Evolutionary conservation across 257 asterid species (phyloP).

Genomic region (Scutellaria baicalensis): DNA sequence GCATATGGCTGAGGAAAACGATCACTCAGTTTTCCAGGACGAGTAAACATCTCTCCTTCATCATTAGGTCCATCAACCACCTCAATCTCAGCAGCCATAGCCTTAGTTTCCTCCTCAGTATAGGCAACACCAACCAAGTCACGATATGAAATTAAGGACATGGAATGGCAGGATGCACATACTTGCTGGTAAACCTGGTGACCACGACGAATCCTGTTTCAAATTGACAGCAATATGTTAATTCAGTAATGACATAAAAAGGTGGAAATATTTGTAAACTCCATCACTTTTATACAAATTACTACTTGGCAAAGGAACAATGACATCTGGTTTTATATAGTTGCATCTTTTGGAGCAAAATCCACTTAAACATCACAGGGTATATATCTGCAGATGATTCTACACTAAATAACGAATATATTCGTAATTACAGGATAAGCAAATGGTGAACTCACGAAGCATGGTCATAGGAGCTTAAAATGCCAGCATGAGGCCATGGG

Average conservation of each 20-base stretch:
- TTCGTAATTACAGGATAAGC: conserved; percentile 3
- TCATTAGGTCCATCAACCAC: conserved; percentile 92
- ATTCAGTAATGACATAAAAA: background rate
- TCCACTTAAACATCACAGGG: background rate
- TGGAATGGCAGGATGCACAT: conserved; percentile 84
- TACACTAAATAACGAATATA: background rate
- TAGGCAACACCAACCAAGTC: conserved; percentile 87
- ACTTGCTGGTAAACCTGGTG: conserved; percentile 81
- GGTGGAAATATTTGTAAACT: background rate
- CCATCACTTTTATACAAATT: background rate
- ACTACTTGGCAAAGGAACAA: background rate
- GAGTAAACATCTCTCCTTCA: conserved; percentile 90
- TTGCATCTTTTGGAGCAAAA: background rate
- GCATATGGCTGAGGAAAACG: conserved; percentile 85
- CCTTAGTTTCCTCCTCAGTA: conserved; percentile 90
- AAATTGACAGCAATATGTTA: conserved; percentile 16
- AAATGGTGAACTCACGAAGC: conserved; percentile 50
- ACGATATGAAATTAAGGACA: conserved; percentile 73
- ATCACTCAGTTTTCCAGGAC: conserved; percentile 89
- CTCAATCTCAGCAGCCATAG: conserved; percentile 94
- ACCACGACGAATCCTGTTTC: conserved; percentile 65
- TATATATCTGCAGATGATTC: background rate
- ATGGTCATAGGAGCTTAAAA: conserved; percentile 72
- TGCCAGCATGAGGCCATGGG: conserved; percentile 80
- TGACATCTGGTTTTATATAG: background rate